Base-by-base conservation (phyloP, 169 alveolate species). In the Condylostoma magnum region DNA sequence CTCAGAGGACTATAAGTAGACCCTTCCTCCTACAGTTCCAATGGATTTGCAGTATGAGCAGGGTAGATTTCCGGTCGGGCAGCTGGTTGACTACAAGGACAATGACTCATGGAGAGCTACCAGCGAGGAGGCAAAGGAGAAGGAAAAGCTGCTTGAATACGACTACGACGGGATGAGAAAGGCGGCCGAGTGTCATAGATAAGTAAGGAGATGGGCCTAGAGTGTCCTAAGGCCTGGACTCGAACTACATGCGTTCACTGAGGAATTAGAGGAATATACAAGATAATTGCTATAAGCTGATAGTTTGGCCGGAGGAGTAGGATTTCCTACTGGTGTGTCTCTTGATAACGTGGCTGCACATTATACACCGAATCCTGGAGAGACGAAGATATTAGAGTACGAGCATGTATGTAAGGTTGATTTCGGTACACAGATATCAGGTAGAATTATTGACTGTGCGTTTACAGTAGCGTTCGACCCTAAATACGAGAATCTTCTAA, bases 381-480 rank as follows among this genome's bases (percentile, higher is more conserved):
- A 92, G 76, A 70, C 63, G 31, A 90, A 94, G n/a, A 84, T 94
- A 0, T 77, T 95, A 55, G 77, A 81, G 52, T 68, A 83, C 41
- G 96, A 92, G 73, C 99, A 97, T 84, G 97, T 99, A 18, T 95
- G 99, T 90, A 99, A 99, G 91, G 77, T 99, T 70, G 99, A 99
- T 84, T 99, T 99, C 76, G 99, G 99, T 6, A 98, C 99, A 28
- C 99, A 99, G 68, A 99, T 97, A 18, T 96, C 97, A 76, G 99
- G 99, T 0, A 91, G 95, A 72, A 96, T 98, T 63, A 97, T 98
- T 48, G 99, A 99, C 87, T 95, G 99, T 84, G 99, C 99, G 25
- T 99, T 98, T 84, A 96, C 99, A 10, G 94, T 96, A n/a, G 99
- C 99, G 10, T 97, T 96, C 73, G 95, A 96, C 77, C 95, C 96